These are phyloP conservation scores for Diaporthe ilicicola DNA, from an alignment of 2,329 filamentous ascomycete species.

Conservation along the genomic window DNA sequence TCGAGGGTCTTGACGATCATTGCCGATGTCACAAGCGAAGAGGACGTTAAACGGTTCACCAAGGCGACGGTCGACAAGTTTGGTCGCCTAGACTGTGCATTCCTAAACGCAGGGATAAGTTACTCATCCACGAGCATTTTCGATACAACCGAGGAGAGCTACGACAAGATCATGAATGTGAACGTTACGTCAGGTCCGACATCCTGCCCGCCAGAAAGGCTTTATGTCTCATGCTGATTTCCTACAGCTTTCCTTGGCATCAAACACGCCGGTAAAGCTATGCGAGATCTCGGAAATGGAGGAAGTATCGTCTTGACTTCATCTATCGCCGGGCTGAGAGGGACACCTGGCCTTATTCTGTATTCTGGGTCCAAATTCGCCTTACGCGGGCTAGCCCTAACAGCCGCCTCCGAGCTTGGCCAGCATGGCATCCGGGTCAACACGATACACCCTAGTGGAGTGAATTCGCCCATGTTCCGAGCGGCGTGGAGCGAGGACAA, in stretches of 20 bases:
- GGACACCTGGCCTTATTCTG: constrained; percentile 45
- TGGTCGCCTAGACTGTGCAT: constrained; percentile 32
- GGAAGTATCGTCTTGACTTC: constrained; percentile 50
- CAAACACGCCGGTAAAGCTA: constrained; percentile 45
- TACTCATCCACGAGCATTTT: constrained; percentile 42
- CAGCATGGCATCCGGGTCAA: constrained; percentile 49
- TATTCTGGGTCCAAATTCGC: constrained; percentile 49
- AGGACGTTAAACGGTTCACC: constrained; percentile 38
- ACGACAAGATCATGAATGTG: constrained; percentile 45
- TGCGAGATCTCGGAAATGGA: constrained; percentile 42
- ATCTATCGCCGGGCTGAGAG: constrained; percentile 48
- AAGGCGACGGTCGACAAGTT: constrained; percentile 29
- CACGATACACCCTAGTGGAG: constrained; percentile 49
- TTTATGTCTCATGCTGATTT: neutral
- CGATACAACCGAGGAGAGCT: constrained; percentile 46
- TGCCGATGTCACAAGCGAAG: constrained; percentile 45
- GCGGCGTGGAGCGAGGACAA: constrained; percentile 45
- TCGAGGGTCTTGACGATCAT: too few relatives aligned
- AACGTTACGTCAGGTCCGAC: constrained; percentile 47
- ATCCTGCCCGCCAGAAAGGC: too few relatives aligned
- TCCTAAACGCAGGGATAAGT: constrained; percentile 32
- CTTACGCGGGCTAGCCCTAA: constrained; percentile 46
- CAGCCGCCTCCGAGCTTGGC: constrained; percentile 48
- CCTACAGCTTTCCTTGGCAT: constrained; percentile 45
- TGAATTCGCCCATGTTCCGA: constrained; percentile 46